Conservation (phyloP, 192 early-diverging fungal genomes). For the Coemansia furcata region DNA sequence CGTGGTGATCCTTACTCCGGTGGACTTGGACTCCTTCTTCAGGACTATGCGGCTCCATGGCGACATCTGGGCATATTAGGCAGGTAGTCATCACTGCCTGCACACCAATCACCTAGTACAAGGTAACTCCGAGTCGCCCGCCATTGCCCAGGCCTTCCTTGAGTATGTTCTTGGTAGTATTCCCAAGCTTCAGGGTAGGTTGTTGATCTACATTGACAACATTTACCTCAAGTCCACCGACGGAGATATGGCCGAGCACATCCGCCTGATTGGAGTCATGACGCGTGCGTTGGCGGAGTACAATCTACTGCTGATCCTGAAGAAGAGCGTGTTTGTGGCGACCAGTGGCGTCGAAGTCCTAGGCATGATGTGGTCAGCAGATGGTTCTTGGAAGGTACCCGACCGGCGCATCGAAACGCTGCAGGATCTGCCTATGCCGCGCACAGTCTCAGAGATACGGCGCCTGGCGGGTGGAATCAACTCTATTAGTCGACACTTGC, state of each 20-base stretch:
- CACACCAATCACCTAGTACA: neutral
- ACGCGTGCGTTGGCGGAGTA: neutral
- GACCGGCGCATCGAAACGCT: conserved; percentile 14
- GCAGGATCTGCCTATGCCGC: conserved; percentile 12
- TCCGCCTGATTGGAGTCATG: conserved; percentile 5
- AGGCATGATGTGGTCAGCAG: neutral
- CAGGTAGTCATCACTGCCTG: neutral
- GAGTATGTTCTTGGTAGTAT: conserved; percentile 3
- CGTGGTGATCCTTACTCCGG: neutral
- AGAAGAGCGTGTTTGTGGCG: neutral
- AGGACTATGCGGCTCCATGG: neutral
- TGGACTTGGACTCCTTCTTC: conserved; percentile 14
- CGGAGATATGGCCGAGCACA: conserved; percentile 11
- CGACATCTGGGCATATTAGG: conserved; percentile 9
- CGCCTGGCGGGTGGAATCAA: conserved; percentile 18
- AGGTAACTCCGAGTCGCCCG: conserved; percentile 1
- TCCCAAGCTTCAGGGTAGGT: neutral
- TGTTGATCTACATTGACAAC: conserved; percentile 26
- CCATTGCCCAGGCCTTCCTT: conserved; percentile 13
- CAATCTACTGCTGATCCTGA: conserved; percentile 15
- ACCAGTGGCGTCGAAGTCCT: neutral
- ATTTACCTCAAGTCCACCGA: conserved; percentile 13
- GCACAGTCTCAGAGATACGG: conserved; percentile 6
- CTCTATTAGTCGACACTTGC: conserved; percentile 12
- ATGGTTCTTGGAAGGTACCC: conserved; percentile 1